A percentile compares a stretch with the other conserved stretches of the same genome.
Evolutionary conservation across 2,329 filamentous ascomycete genomes (phyloP).

Genomic region (Periconia sp.): DNA sequence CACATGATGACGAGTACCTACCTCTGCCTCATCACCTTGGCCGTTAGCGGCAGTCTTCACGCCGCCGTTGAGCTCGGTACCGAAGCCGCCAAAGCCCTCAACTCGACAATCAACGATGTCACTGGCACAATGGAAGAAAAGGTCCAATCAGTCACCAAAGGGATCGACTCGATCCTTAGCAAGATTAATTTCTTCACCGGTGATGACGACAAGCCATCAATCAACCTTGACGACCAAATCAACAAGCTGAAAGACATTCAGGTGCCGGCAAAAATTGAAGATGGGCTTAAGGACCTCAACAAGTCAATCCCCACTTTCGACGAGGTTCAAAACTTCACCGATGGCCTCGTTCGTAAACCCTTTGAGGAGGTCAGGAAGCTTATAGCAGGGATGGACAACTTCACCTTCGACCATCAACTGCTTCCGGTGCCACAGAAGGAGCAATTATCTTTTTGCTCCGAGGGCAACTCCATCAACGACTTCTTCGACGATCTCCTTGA

Average conservation of each 20-base stretch:
- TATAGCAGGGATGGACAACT: conserved; percentile 73
- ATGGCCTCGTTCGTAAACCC: conserved; percentile 74
- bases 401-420: conserved; percentile 75
- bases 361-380: conserved; percentile 80
- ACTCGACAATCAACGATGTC: conserved; percentile 66
- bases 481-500: conserved; percentile 80
- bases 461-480: conserved; percentile 78
- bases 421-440: conserved; percentile 88
- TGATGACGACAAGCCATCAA: conserved; percentile 54
- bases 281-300: conserved; percentile 75
- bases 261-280: conserved; percentile 71
- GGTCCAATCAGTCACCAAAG: conserved; percentile 34
- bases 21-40: conserved; percentile 84
- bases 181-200: conserved; percentile 47
- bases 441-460: conserved; percentile 83
- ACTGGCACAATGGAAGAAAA: conserved; percentile 56
- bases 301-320: conserved; percentile 80
- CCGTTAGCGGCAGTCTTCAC: conserved; percentile 78
- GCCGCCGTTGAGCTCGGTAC: conserved; percentile 69
- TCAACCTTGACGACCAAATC: conserved; percentile 72
- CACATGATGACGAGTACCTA: conserved; percentile 91
- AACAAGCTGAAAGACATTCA: conserved; percentile 72
- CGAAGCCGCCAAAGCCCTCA: conserved; percentile 65
- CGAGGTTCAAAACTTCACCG: conserved; percentile 81
- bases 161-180: conserved; percentile 47